Base-by-base conservation (phyloP, 768 basidiomycete species). In the Mycena amicta region DNA sequence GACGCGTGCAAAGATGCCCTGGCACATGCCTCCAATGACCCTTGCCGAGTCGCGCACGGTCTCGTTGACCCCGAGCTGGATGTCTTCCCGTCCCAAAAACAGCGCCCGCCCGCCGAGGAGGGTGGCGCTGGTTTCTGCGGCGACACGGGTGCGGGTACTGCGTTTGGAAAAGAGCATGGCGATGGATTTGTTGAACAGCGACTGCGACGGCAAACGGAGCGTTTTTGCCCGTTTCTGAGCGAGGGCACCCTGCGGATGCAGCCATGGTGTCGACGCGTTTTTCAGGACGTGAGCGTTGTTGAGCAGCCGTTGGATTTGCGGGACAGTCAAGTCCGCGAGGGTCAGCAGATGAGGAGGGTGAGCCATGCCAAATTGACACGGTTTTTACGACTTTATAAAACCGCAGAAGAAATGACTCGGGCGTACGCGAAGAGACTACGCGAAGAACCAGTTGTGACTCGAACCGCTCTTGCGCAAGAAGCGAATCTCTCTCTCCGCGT, bases 11-110 rank as follows among this genome's bases (percentile, higher is more conserved):
- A 98, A 96, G 55, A 98, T 92, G 15, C 95, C 97, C 72, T 98
- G 88, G 56, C 89, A 92, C 95, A 98, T 97, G 3, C 92, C 91
- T 2, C 92, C 90, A 60, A 98, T 85, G 11, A 99, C 93, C 25
- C 88, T 82, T 13, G 93, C 89, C 0, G 91, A 86, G 75, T 99
- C 97, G 39, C 90, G 78, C 3, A 85, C 71, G 27, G 79, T 84
- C 81, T 99, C 97, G 72, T 97, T 99, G 41, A 98, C 95, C 47
- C 96, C 96, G 22, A 99, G 79, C 66, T 99, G 97, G 53, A 98
- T 95, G 69, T 98, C 97, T 2, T 90, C 88, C 47, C 75, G 75
- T 2, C 95, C 95, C 6, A 98, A 79, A 72, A 98, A 99, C 65
- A 98, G 81, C 0, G 96, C 87, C 6, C 87, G 85, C 4, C 95